Evolutionary conservation across 768 basidiomycete genomes (phyloP).

Genomic region (Collybia nuda): DNA sequence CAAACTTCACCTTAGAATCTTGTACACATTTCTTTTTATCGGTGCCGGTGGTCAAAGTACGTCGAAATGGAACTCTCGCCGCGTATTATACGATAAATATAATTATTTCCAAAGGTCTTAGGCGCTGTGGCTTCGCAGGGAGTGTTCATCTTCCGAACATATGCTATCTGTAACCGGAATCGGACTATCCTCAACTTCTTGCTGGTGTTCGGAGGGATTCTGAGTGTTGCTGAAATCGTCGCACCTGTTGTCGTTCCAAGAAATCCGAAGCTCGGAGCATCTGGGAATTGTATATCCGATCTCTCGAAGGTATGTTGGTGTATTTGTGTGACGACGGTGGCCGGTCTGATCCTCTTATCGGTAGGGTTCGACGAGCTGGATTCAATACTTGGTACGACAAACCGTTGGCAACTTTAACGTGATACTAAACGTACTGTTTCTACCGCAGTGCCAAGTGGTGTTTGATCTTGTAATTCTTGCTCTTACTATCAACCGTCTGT

Average conservation of each 20-base stretch:
- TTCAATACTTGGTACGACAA: not conserved
- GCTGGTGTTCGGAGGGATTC: slow-evolving; percentile 14
- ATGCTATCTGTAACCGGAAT: slow-evolving; percentile 15
- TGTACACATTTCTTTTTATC: slow-evolving; percentile 14
- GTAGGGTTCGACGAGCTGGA: too few relatives aligned
- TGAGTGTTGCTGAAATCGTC: slow-evolving; percentile 16
- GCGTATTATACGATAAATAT: not conserved
- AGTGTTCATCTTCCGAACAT: slow-evolving; percentile 19
- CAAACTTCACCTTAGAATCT: slow-evolving; percentile 10
- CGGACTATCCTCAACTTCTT: slow-evolving; percentile 12
- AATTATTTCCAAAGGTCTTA: slow-evolving; percentile 10
- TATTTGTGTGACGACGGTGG: too few relatives aligned
- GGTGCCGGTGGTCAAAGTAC: slow-evolving; percentile 15
- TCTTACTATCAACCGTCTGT: slow-evolving; percentile 14
- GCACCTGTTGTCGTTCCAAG: slow-evolving; percentile 18
- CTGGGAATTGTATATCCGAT: slow-evolving; percentile 17
- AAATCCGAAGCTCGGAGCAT: slow-evolving; percentile 12
- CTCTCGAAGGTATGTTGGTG: slow-evolving; percentile 11
- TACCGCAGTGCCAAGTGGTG: slow-evolving; percentile 13
- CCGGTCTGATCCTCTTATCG: too few relatives aligned
- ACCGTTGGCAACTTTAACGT: not conserved
- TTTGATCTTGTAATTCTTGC: slow-evolving; percentile 18
- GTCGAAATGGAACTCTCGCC: not conserved
- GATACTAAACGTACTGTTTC: not conserved
- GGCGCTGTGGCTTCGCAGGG: slow-evolving; percentile 19